A percentile compares a stretch with the other conserved stretches of the same genome.
Conservation (phyloP, 768 basidiomycete genomes). For the Suillus fuscotomentosus region DNA sequence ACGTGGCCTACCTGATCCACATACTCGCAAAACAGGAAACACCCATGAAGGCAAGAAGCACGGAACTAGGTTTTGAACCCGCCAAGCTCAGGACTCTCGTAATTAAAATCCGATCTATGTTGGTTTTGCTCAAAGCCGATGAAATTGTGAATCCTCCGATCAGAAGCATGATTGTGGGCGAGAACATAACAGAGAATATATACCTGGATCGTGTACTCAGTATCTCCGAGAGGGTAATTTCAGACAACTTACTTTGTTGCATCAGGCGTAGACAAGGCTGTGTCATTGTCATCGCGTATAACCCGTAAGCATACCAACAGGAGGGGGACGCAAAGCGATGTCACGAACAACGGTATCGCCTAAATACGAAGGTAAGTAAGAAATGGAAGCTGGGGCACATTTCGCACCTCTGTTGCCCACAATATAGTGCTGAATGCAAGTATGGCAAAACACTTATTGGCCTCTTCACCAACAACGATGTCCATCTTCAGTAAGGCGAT, state of each 20-base stretch:
- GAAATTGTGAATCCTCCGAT: slow-evolving; percentile 98
- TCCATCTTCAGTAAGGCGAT: slow-evolving; percentile 57
- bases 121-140: slow-evolving; percentile 92
- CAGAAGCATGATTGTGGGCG: slow-evolving; percentile 96
- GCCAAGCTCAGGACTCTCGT: slow-evolving; percentile 89
- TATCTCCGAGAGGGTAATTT: slow-evolving; percentile 2
- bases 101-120: slow-evolving; percentile 89
- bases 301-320: slow-evolving; percentile 85
- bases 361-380: slow-evolving; percentile 26
- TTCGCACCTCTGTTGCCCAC: slow-evolving; percentile 91
- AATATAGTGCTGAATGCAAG: slow-evolving; percentile 87
- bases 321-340: slow-evolving; percentile 85
- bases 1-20: slow-evolving; percentile 83
- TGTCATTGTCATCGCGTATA: slow-evolving; percentile 56
- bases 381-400: neutral
- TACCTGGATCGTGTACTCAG: slow-evolving; percentile 46
- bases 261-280: slow-evolving; percentile 53
- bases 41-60: slow-evolving; percentile 91
- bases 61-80: slow-evolving; percentile 81
- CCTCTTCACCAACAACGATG: slow-evolving; percentile 60
- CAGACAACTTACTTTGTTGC: slow-evolving; percentile 70
- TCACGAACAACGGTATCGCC: slow-evolving; percentile 98
- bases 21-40: slow-evolving; percentile 98
- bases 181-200: slow-evolving; percentile 95
- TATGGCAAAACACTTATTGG: slow-evolving; percentile 89